Evolutionary conservation across 1,284 basidiomycete genomes (phyloP), one percentile per base, ranked within the genome.

Genomic region (Cutaneotrichosporon sp.): DNA sequence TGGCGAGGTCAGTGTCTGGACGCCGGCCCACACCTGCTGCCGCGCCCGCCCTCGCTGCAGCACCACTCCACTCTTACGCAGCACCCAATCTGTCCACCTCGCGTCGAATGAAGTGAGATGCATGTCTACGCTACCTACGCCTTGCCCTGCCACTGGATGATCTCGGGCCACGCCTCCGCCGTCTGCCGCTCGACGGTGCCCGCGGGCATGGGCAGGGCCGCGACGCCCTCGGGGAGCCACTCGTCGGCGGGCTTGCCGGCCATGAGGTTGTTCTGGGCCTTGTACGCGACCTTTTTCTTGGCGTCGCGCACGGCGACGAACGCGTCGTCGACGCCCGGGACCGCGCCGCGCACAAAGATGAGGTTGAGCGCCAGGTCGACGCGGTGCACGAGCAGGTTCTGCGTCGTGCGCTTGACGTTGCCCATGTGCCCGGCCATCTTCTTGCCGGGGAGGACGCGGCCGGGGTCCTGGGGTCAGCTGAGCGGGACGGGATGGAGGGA

Each of bases 371-470:
- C 82, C 20, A 86, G 87, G 81, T 99, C 95, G 62, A 99, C 85
- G 33, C 93, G 89, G 62, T 95, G 85, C 36, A 98, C 92, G 1
- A 88, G 81, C 31, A 98, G 86, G 77, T 97, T 99, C 77, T 95
- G 93, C 13, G 86, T 85, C 11, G 95, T 98, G 18, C 86, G 86
- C 49, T 89, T 88, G 68, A 86, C 84, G 63, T 87, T 89, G 58
- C 97, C 97, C 85, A 97, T 89, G 51, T 89, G 88, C 51, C 95
- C 97, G 10, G 95, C 88, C 95, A 98, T 99, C 83, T 97, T 98
- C 82, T 95, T 97, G 46, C 95, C 95, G 18, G 95, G 95, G 83
- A 91, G 92, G 16, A 97, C 85, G 75, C 94, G 87, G 56, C 94
- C 95, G 38, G 95, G 95, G 74, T 97, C 92, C 91, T 95, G 69